Base-by-base conservation (phyloP, 768 basidiomycete species). In the Mycena floridula region DNA sequence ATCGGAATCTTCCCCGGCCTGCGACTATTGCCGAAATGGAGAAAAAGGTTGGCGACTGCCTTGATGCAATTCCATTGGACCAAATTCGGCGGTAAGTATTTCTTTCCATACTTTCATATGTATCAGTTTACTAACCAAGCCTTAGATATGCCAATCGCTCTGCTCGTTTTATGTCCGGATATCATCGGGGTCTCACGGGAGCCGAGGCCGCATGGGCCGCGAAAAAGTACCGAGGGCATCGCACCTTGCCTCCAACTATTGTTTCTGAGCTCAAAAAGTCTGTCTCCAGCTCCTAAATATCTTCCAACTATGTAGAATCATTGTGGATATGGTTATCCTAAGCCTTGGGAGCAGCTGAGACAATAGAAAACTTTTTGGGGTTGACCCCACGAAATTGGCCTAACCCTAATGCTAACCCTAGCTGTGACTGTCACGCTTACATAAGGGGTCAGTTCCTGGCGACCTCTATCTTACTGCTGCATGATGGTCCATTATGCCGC, bases 71-170 rank as follows among this genome's bases (percentile, higher is more conserved):
- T 9, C 28, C 28, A 9, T n/a, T 30, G 9, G 28, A 30, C 28
- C 28, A 30, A 30, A 30, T 30, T n/a, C 28, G 28, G n/a, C 9
- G 28, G 28, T 30, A n/a, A 9, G 28, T 30, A n/a, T n/a, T 9
- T 30, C 9, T n/a, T n/a, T 30, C 28, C 9, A 30, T 9, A 9
- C 28, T 30, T 9, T 30, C n/a, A 9, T 30, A n/a, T n/a, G n/a
- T n/a, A n/a, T n/a, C n/a, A n/a, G n/a, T n/a, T 30, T 30, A 9
- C n/a, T 30, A 9, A 30, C n/a, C 28, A 30, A 30, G n/a, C 28
- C 28, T 18, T n/a, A 61, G 61, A 28, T 64, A 57, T 48, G 46
- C 56, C 8, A 59, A 46, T 12, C 40, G 53, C 15, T 54, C 61
- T n/a, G 20, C 36, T 5, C 36, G 49, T 4, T 58, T 59, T 24